These are phyloP conservation scores for Nosema granulosis DNA, from an alignment of 371 early-diverging fungal genomes.

Conservation along the genomic window DNA sequence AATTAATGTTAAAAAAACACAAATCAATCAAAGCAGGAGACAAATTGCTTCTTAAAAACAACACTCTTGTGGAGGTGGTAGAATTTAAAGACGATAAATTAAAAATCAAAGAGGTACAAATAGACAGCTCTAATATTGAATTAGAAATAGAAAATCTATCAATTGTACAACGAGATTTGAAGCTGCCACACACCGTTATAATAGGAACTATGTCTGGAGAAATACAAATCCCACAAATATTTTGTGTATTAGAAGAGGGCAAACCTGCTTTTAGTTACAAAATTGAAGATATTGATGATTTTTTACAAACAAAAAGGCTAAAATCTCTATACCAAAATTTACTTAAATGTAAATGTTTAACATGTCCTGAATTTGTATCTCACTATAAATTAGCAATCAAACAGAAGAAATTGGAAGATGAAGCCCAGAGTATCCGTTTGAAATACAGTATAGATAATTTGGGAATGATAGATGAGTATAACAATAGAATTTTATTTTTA, in stretches of 20 bases:
- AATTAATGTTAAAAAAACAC: conserved; percentile 18
- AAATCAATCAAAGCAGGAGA: conserved; percentile 26
- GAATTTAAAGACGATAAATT: conserved; percentile 17
- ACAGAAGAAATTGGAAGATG: conserved; percentile 10
- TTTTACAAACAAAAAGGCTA: conserved; percentile 9
- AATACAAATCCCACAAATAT: conserved; percentile 9
- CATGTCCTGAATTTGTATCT: conserved; percentile 40
- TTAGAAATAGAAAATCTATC: neutral
- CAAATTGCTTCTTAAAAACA: conserved; percentile 24
- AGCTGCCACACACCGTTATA: conserved; percentile 7
- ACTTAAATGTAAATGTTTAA: conserved; percentile 3
- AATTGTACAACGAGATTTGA: neutral
- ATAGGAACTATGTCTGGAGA: neutral
- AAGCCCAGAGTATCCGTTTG: conserved; percentile 41
- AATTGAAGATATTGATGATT: conserved; percentile 24
- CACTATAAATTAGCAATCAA: conserved; percentile 51
- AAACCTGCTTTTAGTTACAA: conserved; percentile 35
- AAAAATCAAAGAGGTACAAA: neutral
- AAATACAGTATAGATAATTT: conserved; percentile 39
- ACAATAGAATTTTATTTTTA: conserved; percentile 59
- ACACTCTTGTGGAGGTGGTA: conserved; percentile 13
- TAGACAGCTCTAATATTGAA: neutral
- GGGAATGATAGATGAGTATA: conserved; percentile 59
- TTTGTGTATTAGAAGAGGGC: conserved; percentile 33
- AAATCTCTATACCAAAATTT: neutral